A percentile compares a stretch with the other conserved stretches of the same genome.
These are phyloP conservation scores for Hemileccinum hortonii DNA, from an alignment of 1,284 basidiomycete genomes.

Conservation along the genomic window DNA sequence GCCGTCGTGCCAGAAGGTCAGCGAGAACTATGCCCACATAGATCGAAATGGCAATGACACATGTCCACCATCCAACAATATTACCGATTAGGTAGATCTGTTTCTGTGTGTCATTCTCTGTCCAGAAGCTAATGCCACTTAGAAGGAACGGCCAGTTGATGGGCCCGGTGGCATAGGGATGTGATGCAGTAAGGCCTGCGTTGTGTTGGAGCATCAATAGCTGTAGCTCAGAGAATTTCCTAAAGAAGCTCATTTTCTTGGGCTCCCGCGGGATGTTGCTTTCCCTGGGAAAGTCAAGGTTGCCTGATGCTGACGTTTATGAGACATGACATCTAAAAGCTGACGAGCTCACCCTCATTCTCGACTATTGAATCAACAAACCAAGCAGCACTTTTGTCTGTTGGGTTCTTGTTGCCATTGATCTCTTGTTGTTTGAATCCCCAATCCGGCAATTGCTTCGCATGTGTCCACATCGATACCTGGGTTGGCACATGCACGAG, in stretches of 20 bases:
- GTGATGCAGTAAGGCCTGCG: conserved; percentile 89
- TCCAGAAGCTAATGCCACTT: conserved; percentile 98
- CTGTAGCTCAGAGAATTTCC: conserved; percentile 93
- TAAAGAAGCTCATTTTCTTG: conserved; percentile 87
- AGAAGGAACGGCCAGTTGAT: conserved; percentile 99
- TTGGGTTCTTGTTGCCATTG: conserved; percentile 93
- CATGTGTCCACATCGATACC: conserved; percentile 93
- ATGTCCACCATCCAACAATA: conserved; percentile 92
- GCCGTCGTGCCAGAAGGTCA: conserved; percentile 83
- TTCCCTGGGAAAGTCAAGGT: conserved; percentile 16
- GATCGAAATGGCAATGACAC: conserved; percentile 80
- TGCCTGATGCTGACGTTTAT: conserved; percentile 12
- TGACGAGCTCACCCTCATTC: conserved; percentile 58
- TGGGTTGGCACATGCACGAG: conserved; percentile 87
- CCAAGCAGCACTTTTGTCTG: conserved; percentile 86
- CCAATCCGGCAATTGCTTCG: conserved; percentile 89
- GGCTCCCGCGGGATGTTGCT: conserved; percentile 59
- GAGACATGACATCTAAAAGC: background rate
- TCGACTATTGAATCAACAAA: conserved; percentile 81
- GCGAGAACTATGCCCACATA: conserved; percentile 89
- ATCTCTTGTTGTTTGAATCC: conserved; percentile 96
- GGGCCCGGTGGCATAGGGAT: conserved; percentile 93
- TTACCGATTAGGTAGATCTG: conserved; percentile 99
- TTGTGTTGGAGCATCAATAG: conserved; percentile 98
- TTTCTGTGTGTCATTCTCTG: conserved; percentile 75